Base-by-base conservation (phyloP, 306 rosid genomes). In the Biancaea sappan region DNA sequence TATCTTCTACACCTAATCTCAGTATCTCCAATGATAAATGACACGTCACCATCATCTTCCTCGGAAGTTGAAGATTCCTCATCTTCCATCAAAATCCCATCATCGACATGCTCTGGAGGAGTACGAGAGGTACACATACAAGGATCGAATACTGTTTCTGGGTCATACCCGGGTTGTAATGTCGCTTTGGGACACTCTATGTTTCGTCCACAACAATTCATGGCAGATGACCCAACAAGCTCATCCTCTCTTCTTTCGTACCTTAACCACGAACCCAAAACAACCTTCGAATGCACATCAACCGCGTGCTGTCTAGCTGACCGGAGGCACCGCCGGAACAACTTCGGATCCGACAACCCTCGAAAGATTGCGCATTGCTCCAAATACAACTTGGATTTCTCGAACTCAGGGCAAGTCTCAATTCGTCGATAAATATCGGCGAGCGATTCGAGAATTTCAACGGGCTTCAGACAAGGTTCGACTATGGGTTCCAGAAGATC, bases 181-280 rank as follows among this genome's bases (percentile, higher is more conserved):
- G 82, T 74, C 16, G 92, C 88, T 79, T 67, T 84, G 0, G 98
- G 94, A 62, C 98, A 92, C 51, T 92, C 98, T 0, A 87, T 57
- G 72, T 82, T 92, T 62, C 88, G 81, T 2, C 96, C 94, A 22
- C 85, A 79, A 28, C 98, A 92, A 83, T 80, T 83, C 94, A 87
- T 85, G 0, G 98, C 58, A 0, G 82, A 86, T 0, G 69, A 63
- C 5, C 94, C 96, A 15, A 83, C 52, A 14, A 92, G 86, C 82
- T 92, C 96, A 4, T 92, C 94, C 77, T 92, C 98, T 25, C 96
- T 87, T 72, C 96, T 76, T 77, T 90, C 98, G 31, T 76, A 85
- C 70, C 98, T 60, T 24, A 92, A 65, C 98, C 96, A 90, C 1
- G 96, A 81, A 0, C 90, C 82, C 2, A 92, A 76, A 60, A 92